These are phyloP conservation scores for Cercospora berteroae DNA, from an alignment of 2,329 filamentous ascomycete genomes.

Conservation along the genomic window DNA sequence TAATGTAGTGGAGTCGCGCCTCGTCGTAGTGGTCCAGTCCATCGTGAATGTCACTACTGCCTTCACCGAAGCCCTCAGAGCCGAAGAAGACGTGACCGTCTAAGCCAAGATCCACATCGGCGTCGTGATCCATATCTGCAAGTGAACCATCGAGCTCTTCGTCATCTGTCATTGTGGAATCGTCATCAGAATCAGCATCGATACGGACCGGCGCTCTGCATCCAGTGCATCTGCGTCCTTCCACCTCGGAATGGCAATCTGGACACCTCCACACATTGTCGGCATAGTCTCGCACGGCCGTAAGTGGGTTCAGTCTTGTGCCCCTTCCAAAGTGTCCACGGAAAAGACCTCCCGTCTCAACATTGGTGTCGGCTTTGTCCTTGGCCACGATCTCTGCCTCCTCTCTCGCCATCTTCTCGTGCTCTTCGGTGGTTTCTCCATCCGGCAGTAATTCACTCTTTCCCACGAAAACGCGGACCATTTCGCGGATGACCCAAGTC, in stretches of 20 bases:
- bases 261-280: constrained; percentile 65
- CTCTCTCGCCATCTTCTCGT: constrained; percentile 56
- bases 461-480: constrained; percentile 62
- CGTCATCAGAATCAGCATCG: constrained; percentile 44
- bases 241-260: constrained; percentile 61
- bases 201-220: constrained; percentile 52
- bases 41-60: constrained; percentile 1
- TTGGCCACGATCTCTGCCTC: constrained; percentile 59
- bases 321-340: constrained; percentile 56
- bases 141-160: constrained; percentile 42
- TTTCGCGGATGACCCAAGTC: constrained; percentile 63
- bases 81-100: constrained; percentile 10
- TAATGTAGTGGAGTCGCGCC: background rate
- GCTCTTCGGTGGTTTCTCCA: constrained; percentile 63
- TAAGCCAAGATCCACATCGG: constrained; percentile 24
- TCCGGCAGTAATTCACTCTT: constrained; percentile 60
- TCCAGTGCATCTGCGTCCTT: constrained; percentile 56
- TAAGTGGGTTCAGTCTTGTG: constrained; percentile 27
- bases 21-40: background rate
- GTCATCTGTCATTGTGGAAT: constrained; percentile 39
- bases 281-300: constrained; percentile 54
- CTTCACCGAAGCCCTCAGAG: constrained; percentile 10
- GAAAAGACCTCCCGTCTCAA: constrained; percentile 58
- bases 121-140: constrained; percentile 42
- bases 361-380: constrained; percentile 56